A percentile compares a stretch with the other conserved stretches of the same genome.
Conservation (phyloP, 1,139 yeast genomes). For the Magnusiomyces sp. region DNA sequence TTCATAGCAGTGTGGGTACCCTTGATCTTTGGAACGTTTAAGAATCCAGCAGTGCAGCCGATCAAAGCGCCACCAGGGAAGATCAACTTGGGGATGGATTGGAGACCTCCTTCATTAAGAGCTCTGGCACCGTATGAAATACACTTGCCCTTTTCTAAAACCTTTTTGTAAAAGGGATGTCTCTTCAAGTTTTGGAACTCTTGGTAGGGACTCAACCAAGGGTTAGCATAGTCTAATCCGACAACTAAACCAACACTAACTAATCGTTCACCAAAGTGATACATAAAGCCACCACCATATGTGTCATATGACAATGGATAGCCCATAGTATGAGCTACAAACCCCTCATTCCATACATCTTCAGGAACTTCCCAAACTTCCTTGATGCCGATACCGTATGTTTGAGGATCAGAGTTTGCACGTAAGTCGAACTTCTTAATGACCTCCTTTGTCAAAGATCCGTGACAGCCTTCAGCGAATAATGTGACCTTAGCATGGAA, state of each 20-base stretch:
- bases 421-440: constrained; percentile 63
- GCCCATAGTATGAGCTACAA: constrained; percentile 83
- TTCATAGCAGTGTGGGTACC: constrained; percentile 99
- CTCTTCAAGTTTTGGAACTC: constrained; percentile 92
- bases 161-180: constrained; percentile 75
- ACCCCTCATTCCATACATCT: constrained; percentile 71
- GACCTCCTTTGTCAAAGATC: constrained; percentile 74
- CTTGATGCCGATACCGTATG: constrained; percentile 90
- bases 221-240: constrained; percentile 89
- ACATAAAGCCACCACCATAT: constrained; percentile 96
- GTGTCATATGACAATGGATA: constrained; percentile 66
- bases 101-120: constrained; percentile 90
- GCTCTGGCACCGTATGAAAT: constrained; percentile 93
- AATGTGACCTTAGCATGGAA: constrained; percentile 83
- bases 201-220: constrained; percentile 89
- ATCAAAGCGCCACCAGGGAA: constrained; percentile 96
- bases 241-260: constrained; percentile 86
- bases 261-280: constrained; percentile 89
- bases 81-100: constrained; percentile 76
- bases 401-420: constrained; percentile 62
- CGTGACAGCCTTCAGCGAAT: constrained; percentile 95
- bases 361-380: constrained; percentile 97
- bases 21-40: constrained; percentile 93
- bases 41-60: constrained; percentile 93
- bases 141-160: constrained; percentile 82